Conservation (phyloP, 768 basidiomycete genomes). For the Lactarius indigo region DNA sequence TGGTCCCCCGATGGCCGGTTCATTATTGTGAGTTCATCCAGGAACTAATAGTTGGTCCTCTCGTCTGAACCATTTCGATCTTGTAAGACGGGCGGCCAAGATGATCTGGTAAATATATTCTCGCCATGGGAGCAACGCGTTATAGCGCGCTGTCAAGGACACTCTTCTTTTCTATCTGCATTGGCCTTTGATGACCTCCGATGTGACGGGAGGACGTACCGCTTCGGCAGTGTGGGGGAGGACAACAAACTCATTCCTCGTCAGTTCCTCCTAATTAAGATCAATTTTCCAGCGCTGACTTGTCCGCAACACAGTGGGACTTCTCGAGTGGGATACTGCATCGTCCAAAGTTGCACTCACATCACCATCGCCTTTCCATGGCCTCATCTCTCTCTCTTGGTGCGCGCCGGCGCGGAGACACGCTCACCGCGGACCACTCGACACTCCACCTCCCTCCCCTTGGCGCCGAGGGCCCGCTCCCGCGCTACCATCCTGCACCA, state of each 20-base stretch:
- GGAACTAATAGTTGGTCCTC: background rate
- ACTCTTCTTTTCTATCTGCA: slow-evolving; percentile 88
- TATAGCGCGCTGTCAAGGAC: slow-evolving; percentile 94
- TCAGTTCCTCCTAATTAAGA: slow-evolving; percentile 35
- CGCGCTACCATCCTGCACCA: slow-evolving; percentile 82
- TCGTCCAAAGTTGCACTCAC: slow-evolving; percentile 69
- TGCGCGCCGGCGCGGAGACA: slow-evolving; percentile 46
- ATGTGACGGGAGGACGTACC: slow-evolving; percentile 85
- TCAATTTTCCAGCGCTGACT: slow-evolving; percentile 6
- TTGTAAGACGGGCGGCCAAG: slow-evolving; percentile 87
- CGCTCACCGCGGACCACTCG: slow-evolving; percentile 44
- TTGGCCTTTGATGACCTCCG: slow-evolving; percentile 88
- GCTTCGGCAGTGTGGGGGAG: slow-evolving; percentile 95
- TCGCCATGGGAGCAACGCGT: slow-evolving; percentile 93
- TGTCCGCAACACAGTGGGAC: slow-evolving; percentile 67
- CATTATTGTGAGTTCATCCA: slow-evolving; percentile 56
- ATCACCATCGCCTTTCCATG: slow-evolving; percentile 73
- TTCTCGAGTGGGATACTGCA: slow-evolving; percentile 91
- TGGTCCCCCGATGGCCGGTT: slow-evolving; percentile 98
- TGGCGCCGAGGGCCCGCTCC: slow-evolving; percentile 40
- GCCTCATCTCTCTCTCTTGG: slow-evolving; percentile 75
- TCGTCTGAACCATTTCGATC: slow-evolving; percentile 1
- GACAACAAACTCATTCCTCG: slow-evolving; percentile 94
- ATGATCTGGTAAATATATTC: slow-evolving; percentile 92
- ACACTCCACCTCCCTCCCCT: slow-evolving; percentile 53